Base-by-base conservation (phyloP, 1,284 basidiomycete genomes). In the Microbotryum intermedium region DNA sequence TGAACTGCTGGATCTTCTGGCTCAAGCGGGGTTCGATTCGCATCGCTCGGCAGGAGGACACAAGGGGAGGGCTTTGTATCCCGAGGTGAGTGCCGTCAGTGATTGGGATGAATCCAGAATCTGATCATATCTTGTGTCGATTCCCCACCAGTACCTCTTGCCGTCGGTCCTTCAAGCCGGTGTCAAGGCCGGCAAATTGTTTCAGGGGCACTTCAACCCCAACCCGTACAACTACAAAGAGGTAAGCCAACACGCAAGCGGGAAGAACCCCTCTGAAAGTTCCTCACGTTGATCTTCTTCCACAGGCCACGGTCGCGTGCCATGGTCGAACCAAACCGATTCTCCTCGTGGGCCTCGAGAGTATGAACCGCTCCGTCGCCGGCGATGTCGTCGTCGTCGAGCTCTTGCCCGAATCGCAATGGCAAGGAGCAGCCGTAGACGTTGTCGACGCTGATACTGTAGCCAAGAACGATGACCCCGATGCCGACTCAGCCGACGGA, bases 181-280 rank as follows among this genome's bases (percentile, higher is more conserved):
- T 2, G 79, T 97, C 57, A 93, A 91, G 74, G 82, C 83, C 10
- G 90, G 90, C 0, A 79, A 86, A 53, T 82, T 93, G 11, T 82
- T 91, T 69, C 88, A 94, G 75, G 95, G 95, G 0, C 86, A 92
- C 73, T 99, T 97, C 78, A 93, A 90, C 71, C 90, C 93, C 6
- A 97, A 90, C 70, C 84, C 86, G 62, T 98, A 90, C 79, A 98
- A 98, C 74, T 98, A 94, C 72, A 80, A 97, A 8, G 92, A 97
- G 80, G 87, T 86, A 54, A 54, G 78, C 67, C n/a, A n/a, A n/a
- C n/a, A n/a, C n/a, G n/a, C n/a, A n/a, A n/a, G n/a, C n/a, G n/a
- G n/a, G n/a, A n/a, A n/a, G n/a, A n/a, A n/a, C n/a, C n/a, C n/a
- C n/a, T n/a, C n/a, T n/a, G n/a, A n/a, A n/a, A n/a, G n/a, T n/a